phyloP scores from a whole-genome alignment of 495 filamentous ascomycete genomes.

The Xylaria flabelliformis region DNA sequence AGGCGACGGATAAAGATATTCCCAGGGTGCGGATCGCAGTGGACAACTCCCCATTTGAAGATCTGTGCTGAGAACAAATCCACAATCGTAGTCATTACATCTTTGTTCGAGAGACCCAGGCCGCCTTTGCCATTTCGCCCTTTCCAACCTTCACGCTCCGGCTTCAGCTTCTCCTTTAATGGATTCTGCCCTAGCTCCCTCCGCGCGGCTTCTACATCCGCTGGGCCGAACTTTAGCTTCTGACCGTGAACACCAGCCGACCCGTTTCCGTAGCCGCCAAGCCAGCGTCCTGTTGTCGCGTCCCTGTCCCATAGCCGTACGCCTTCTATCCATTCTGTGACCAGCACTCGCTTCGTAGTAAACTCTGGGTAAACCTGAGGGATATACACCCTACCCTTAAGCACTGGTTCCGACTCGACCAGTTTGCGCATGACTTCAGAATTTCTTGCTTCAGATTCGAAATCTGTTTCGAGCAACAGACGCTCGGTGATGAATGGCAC shows the following conservation, averaged over 20 bases:
- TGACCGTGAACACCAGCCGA: conserved; percentile 79
- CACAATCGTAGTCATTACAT: conserved; percentile 95
- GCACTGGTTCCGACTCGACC: conserved; percentile 75
- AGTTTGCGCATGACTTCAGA: conserved; percentile 81
- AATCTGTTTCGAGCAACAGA: conserved; percentile 90
- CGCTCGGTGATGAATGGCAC: conserved; percentile 91
- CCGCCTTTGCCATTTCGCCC: conserved; percentile 74
- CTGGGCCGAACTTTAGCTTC: conserved; percentile 58
- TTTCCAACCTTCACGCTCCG: conserved; percentile 78
- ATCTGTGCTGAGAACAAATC: conserved; percentile 96
- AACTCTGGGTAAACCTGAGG: conserved; percentile 83
- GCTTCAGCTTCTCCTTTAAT: conserved; percentile 68
- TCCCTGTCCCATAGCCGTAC: conserved; percentile 89
- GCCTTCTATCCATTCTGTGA: conserved; percentile 97
- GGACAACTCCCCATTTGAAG: conserved; percentile 92
- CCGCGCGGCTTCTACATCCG: conserved; percentile 49
- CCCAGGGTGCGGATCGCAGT: conserved; percentile 95
- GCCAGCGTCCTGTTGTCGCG: conserved; percentile 73
- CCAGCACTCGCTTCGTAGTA: conserved; percentile 84
- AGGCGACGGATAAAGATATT: conserved; percentile 94
- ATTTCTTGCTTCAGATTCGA: conserved; percentile 88
- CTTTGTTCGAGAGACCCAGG: conserved; percentile 78
- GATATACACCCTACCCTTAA: conserved; percentile 83
- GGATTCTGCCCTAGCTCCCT: conserved; percentile 52
- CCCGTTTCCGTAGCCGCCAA: conserved; percentile 73